These are phyloP conservation scores for Neobulgaria alba DNA, from an alignment of 2,329 filamentous ascomycete genomes.

Conservation along the genomic window DNA sequence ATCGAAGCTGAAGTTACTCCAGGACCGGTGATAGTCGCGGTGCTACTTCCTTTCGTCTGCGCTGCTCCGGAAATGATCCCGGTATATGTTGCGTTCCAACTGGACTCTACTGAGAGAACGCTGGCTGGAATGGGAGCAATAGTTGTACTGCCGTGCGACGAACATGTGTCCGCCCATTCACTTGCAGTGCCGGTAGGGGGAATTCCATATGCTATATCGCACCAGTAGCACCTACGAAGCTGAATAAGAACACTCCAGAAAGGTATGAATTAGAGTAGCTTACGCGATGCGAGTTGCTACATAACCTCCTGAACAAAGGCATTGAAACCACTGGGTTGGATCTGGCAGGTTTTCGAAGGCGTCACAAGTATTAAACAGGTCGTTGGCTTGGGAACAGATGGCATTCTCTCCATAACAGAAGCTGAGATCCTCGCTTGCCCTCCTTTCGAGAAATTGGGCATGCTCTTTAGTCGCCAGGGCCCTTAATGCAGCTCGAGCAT, in stretches of 20 bases:
- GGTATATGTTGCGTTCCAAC: neutral
- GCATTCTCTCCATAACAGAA: slow-evolving; percentile 7
- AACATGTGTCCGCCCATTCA: neutral
- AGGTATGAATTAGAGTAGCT: neutral
- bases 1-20: too few relatives aligned
- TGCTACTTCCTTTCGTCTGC: too few relatives aligned
- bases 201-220: slow-evolving; percentile 6
- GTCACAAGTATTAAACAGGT: slow-evolving; percentile 4
- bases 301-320: slow-evolving; percentile 10
- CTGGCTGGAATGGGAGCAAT: neutral
- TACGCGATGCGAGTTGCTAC: slow-evolving; percentile 6
- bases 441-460: neutral
- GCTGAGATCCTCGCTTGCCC: neutral
- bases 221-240: slow-evolving; percentile 7
- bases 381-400: slow-evolving; percentile 5
- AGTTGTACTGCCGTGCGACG: neutral
- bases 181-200: neutral
- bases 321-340: slow-evolving; percentile 8
- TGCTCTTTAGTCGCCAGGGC: neutral
- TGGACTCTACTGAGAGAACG: neutral
- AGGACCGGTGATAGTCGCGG: too few relatives aligned
- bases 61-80: too few relatives aligned
- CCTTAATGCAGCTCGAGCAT: neutral
- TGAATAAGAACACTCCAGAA: neutral
- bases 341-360: slow-evolving; percentile 5